Conservation (phyloP, 805 yeast genomes). For the Metschnikowia baotianmanensis region DNA sequence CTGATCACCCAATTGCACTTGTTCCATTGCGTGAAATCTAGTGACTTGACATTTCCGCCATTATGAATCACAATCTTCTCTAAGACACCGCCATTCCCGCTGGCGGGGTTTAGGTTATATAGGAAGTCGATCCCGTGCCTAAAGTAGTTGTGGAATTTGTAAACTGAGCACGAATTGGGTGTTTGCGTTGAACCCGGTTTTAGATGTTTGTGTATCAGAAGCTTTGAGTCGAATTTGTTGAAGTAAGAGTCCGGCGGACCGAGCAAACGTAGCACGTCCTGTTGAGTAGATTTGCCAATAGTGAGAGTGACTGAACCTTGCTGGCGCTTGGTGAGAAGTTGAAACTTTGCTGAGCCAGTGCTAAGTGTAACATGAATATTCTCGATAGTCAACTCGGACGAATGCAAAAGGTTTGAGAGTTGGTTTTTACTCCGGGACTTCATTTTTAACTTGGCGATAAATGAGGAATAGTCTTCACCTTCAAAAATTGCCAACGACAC, state of each 20-base stretch:
- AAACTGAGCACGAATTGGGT: slow-evolving; percentile 13
- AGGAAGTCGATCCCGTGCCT: slow-evolving; percentile 53
- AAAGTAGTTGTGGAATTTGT: slow-evolving; percentile 56
- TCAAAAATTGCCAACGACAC: slow-evolving; percentile 38
- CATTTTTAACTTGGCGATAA: slow-evolving; percentile 13
- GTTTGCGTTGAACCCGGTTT: slow-evolving; percentile 14
- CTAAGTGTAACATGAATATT: slow-evolving; percentile 17
- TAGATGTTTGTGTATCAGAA: slow-evolving; percentile 38
- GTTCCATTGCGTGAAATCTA: slow-evolving; percentile 55
- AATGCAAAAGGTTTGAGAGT: not conserved
- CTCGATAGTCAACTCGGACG: slow-evolving; percentile 9
- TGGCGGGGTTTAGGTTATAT: slow-evolving; percentile 38
- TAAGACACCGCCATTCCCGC: slow-evolving; percentile 31
- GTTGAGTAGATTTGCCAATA: slow-evolving; percentile 49
- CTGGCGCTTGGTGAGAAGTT: slow-evolving; percentile 9
- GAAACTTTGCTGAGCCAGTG: slow-evolving; percentile 26
- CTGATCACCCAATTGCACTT: slow-evolving; percentile 44
- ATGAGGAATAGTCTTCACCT: slow-evolving; percentile 36
- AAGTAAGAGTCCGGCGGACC: slow-evolving; percentile 60
- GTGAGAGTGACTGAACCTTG: slow-evolving; percentile 6
- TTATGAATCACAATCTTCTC: slow-evolving; percentile 50
- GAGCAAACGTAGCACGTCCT: slow-evolving; percentile 42
- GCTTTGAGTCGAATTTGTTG: slow-evolving; percentile 43
- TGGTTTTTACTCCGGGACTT: not conserved
- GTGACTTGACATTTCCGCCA: slow-evolving; percentile 49